Conservation (phyloP, 1,284 basidiomycete genomes). For the Inonotus obliquus region DNA sequence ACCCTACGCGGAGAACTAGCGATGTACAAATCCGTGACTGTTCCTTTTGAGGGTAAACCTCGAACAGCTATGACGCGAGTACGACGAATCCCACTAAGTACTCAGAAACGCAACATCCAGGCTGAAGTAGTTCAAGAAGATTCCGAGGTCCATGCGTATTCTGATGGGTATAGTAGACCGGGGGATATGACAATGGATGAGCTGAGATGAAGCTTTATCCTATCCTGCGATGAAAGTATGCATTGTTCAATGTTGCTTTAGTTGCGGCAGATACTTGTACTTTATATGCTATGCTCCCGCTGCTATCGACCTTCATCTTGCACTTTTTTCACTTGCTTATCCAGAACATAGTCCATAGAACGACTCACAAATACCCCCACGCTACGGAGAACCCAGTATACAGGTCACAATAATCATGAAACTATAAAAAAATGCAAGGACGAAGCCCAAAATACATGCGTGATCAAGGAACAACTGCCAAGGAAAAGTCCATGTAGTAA, state of each 20-base stretch:
- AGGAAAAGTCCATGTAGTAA: not conserved
- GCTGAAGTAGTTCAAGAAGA: not conserved
- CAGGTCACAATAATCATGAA: not conserved
- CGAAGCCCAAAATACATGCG: not conserved
- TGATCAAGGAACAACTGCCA: not conserved
- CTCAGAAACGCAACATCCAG: conserved; percentile 19
- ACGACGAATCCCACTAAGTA: conserved; percentile 47
- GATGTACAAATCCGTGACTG: conserved; percentile 64
- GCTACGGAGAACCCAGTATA: not conserved
- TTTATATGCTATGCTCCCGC: not conserved
- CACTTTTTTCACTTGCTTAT: not conserved
- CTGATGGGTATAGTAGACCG: not conserved
- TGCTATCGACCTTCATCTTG: not conserved
- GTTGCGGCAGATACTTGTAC: not conserved
- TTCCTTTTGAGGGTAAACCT: conserved; percentile 53
- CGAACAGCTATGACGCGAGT: conserved; percentile 61
- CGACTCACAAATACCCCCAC: not conserved
- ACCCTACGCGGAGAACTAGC: conserved; percentile 58
- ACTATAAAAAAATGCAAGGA: not conserved
- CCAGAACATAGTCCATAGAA: not conserved
- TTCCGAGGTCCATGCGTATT: not conserved
- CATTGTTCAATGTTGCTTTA: not conserved
- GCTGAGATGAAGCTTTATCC: conserved; percentile 1
- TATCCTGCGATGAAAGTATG: not conserved
- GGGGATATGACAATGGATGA: conserved; percentile 18